Conservation (phyloP, 257 asterid species). For the Linderniella brevidens region DNA sequence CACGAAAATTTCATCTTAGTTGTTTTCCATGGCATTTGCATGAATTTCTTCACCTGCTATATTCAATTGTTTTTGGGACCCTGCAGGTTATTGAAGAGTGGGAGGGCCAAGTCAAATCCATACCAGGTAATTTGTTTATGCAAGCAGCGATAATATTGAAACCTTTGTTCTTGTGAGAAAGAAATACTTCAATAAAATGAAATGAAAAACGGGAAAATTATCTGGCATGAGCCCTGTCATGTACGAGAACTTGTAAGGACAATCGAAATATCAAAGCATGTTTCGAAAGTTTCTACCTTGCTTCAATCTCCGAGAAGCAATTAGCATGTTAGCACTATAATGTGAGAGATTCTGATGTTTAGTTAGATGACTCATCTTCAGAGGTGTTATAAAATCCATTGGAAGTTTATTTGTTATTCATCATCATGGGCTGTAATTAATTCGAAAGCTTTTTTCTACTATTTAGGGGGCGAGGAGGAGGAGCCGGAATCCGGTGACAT, state of each 20-base stretch:
- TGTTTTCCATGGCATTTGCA: slow-evolving; percentile 1
- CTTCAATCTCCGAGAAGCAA: too few species aligned
- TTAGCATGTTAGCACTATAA: too few species aligned
- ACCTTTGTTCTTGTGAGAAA: slow-evolving; percentile 1
- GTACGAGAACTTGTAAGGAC: too few species aligned
- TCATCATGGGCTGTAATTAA: slow-evolving; percentile 4
- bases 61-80: slow-evolving; percentile 7
- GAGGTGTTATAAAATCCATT: not conserved
- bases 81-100: slow-evolving; percentile 78
- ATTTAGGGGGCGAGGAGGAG: slow-evolving; percentile 19
- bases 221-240: too few species aligned
- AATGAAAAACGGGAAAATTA: not conserved
- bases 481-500: slow-evolving; percentile 45
- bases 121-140: slow-evolving; percentile 37
- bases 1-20: slow-evolving; percentile 9
- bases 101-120: slow-evolving; percentile 54
- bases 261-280: not conserved
- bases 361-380: too few species aligned
- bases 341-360: too few species aligned
- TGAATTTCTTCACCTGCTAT: not conserved
- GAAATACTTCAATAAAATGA: not conserved
- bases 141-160: too few species aligned
- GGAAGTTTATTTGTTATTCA: not conserved
- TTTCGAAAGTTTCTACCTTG: not conserved
- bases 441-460: slow-evolving; percentile 18